Base-by-base conservation (phyloP, 1,284 basidiomycete genomes). In the Ceratobasidium sp. region DNA sequence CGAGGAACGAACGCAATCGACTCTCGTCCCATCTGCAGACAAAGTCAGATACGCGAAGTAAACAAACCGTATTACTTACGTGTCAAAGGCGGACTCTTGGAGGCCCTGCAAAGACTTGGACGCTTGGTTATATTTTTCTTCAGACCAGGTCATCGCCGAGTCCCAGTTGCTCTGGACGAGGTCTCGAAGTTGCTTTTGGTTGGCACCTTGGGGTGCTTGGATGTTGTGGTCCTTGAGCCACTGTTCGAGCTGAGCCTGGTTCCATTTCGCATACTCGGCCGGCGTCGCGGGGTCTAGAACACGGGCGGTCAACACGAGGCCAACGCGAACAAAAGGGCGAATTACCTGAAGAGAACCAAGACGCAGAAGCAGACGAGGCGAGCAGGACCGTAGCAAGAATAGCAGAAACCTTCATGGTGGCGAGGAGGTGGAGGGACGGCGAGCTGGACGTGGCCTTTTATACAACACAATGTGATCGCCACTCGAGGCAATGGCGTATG, bases 181-280 rank as follows among this genome's bases (percentile, higher is more conserved):
- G 16, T 86, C 86, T 64, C 86, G 85, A 55, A 93, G 87, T 74
- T 90, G 86, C 6, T 86, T 83, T 74, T 90, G 87, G 27, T 85
- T 82, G 69, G 86, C 87, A 57, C 85, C 85, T 48, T 88, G 84
- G 12, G 91, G 90, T 14, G 90, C 84, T 14, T 88, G 86, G 81
- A 96, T 87, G 79, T 90, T 89, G 84, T 94, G 91, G 5, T 91
- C 88, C 57, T 90, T 86, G 77, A 96, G 90, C 93, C 94, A 96
- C 59, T 88, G 82, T 77, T 88, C 85, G 41, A 95, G 89, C 81
- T 95, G 88, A 27, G 87, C 83, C 35, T 87, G 83, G 35, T 91
- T 89, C 93, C 93, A 94, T 59, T 87, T 86, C 10, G 86, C 83
- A 81, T 93, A 93, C 59, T 88, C 87, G 81, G 88, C 55, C 27